phyloP scores from a whole-genome alignment of 2,329 filamentous ascomycete genomes.

The Arthrocladium fulminans region DNA sequence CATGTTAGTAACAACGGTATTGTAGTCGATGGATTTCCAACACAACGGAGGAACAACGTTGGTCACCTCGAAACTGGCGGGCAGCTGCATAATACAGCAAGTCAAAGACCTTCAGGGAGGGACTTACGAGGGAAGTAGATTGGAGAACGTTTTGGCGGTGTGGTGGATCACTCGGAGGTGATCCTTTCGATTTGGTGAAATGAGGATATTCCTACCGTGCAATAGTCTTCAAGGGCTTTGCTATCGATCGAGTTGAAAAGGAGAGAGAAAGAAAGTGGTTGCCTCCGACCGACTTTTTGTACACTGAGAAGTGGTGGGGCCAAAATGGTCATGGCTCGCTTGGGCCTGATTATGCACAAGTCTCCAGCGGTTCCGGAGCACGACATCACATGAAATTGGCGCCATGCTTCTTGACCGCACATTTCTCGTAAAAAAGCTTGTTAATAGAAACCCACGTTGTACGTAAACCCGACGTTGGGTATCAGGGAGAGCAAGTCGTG shows the following conservation, averaged over 20 bases:
- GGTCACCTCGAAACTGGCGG: not conserved
- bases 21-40: slow-evolving; percentile 6
- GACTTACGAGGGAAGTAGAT: slow-evolving; percentile 89
- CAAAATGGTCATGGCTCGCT: not conserved
- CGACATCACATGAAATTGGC: not conserved
- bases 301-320: not conserved
- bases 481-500: no score
- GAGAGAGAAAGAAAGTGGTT: not conserved
- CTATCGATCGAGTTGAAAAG: not conserved
- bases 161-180: slow-evolving; percentile 25
- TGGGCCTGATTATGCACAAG: not conserved
- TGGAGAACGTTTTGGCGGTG: slow-evolving; percentile 95
- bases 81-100: not conserved
- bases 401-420: not conserved
- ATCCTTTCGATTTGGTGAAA: slow-evolving; percentile 13
- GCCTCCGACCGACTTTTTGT: not conserved
- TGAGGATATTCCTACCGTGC: not conserved
- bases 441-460: not conserved
- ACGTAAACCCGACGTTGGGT: no score
- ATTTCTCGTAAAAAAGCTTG: not conserved
- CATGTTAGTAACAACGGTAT: slow-evolving; percentile 13
- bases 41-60: not conserved
- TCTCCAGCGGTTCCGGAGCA: not conserved
- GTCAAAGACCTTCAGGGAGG: slow-evolving; percentile 9
- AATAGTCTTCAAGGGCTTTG: not conserved